These are phyloP conservation scores for Yamadazyma atmosphaerica DNA, from an alignment of 1,139 yeast species.

Conservation along the genomic window DNA sequence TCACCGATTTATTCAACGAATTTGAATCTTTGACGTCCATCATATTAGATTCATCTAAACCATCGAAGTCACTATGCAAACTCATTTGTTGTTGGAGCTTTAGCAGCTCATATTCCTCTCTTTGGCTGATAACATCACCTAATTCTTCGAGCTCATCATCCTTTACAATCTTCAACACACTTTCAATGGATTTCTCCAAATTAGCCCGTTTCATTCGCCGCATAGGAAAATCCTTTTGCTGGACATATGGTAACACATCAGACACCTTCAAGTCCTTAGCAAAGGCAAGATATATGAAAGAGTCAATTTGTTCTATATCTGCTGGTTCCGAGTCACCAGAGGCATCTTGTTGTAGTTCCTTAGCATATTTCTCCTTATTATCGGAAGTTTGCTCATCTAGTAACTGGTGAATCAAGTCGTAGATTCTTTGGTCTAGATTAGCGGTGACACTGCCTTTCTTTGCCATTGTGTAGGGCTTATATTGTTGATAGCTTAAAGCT, in stretches of 20 bases:
- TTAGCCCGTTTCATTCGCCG: constrained; percentile 60
- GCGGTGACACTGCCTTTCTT: constrained; percentile 23
- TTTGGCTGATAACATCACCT: constrained; percentile 31
- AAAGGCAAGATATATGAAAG: constrained; percentile 48
- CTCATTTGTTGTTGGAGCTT: constrained; percentile 10
- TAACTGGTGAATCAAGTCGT: constrained; percentile 48
- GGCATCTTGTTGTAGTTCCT: constrained; percentile 1
- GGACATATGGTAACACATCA: constrained; percentile 57
- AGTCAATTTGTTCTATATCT: constrained; percentile 19
- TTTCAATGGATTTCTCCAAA: constrained; percentile 59
- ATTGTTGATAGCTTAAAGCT: too few relatives aligned
- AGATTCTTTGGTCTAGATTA: constrained; percentile 50
- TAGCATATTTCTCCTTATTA: constrained; percentile 27
- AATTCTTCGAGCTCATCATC: constrained; percentile 46
- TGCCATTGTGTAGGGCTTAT: constrained; percentile 5
- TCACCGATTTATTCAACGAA: constrained; percentile 73
- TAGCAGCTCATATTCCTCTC: constrained; percentile 28
- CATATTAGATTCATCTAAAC: constrained; percentile 43
- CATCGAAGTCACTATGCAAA: constrained; percentile 38
- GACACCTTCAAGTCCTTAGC: constrained; percentile 56
- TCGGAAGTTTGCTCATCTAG: constrained; percentile 53
- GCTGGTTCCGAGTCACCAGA: constrained; percentile 13
- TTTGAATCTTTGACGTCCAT: constrained; percentile 65
- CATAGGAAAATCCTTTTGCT: constrained; percentile 61
- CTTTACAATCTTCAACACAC: constrained; percentile 47